Evolutionary conservation across 257 asterid genomes (phyloP).

Genomic region (Haberlea rhodopensis): DNA sequence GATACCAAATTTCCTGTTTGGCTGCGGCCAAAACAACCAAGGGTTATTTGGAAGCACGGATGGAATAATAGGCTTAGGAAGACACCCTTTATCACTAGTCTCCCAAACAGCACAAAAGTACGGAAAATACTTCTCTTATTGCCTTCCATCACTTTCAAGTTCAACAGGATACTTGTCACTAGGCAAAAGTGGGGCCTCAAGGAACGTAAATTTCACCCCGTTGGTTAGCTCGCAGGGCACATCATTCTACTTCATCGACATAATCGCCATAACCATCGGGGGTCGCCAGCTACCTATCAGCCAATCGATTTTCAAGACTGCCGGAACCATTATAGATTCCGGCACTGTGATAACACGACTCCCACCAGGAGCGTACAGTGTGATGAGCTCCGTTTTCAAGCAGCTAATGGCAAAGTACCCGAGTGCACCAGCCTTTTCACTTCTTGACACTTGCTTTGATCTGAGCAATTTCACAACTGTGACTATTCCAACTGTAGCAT

Average conservation of each 20-base stretch:
- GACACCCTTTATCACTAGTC: slow-evolving; percentile 47
- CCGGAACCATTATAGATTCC: slow-evolving; percentile 67
- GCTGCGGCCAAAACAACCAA: slow-evolving; percentile 71
- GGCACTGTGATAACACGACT: slow-evolving; percentile 77
- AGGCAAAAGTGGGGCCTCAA: slow-evolving; percentile 36
- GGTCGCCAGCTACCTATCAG: slow-evolving; percentile 39
- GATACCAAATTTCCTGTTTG: slow-evolving; percentile 50
- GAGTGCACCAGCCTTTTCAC: slow-evolving; percentile 43
- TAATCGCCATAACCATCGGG: slow-evolving; percentile 45
- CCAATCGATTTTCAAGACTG: slow-evolving; percentile 38
- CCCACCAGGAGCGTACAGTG: slow-evolving; percentile 51
- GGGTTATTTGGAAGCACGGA: slow-evolving; percentile 61
- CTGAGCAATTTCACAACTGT: slow-evolving; percentile 35
- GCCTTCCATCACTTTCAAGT: slow-evolving; percentile 57
- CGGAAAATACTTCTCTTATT: slow-evolving; percentile 66
- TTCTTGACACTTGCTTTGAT: slow-evolving; percentile 71
- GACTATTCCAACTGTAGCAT: slow-evolving; percentile 43
- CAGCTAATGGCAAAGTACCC: slow-evolving; percentile 46
- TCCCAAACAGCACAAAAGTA: slow-evolving; percentile 60
- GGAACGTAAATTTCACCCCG: slow-evolving; percentile 43
- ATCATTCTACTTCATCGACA: slow-evolving; percentile 49
- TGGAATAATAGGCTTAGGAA: slow-evolving; percentile 73
- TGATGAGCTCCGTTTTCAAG: slow-evolving; percentile 42
- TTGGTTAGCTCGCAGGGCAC: slow-evolving; percentile 30
- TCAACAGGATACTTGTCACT: slow-evolving; percentile 63